Conservation (phyloP, 768 basidiomycete genomes). For the Boletus barrowsii region DNA sequence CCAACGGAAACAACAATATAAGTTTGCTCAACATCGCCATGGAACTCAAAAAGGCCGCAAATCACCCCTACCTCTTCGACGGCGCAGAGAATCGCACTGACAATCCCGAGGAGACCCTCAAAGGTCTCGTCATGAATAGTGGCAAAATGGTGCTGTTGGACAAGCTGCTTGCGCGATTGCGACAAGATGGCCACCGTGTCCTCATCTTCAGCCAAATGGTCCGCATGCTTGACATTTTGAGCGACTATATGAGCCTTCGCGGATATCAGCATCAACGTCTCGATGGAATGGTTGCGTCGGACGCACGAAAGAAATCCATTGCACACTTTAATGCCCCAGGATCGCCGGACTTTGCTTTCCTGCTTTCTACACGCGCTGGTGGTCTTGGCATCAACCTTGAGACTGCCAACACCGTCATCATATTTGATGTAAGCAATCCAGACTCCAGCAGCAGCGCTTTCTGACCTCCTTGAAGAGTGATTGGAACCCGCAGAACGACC, state of each 20-base stretch:
- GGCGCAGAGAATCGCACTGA: slow-evolving; percentile 75
- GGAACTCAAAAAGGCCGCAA: slow-evolving; percentile 98
- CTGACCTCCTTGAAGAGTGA: slow-evolving; percentile 63
- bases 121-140: slow-evolving; percentile 97
- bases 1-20: slow-evolving; percentile 85
- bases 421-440: slow-evolving; percentile 79
- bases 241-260: slow-evolving; percentile 90
- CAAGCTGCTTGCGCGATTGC: slow-evolving; percentile 88
- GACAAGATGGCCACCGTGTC: slow-evolving; percentile 92
- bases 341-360: slow-evolving; percentile 94
- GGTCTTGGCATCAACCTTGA: slow-evolving; percentile 98
- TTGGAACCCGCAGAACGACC: slow-evolving; percentile 98
- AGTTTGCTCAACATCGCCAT: slow-evolving; percentile 97
- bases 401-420: slow-evolving; percentile 98
- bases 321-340: slow-evolving; percentile 94
- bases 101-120: slow-evolving; percentile 78
- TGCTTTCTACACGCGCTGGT: slow-evolving; percentile 94
- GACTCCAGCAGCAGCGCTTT: neutral
- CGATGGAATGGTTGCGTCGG: slow-evolving; percentile 93
- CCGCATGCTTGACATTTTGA: slow-evolving; percentile 96
- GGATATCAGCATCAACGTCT: slow-evolving; percentile 92
- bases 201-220: slow-evolving; percentile 99
- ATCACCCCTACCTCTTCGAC: slow-evolving; percentile 97
- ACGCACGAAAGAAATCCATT: slow-evolving; percentile 91
- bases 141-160: slow-evolving; percentile 98